Percentiles rank a stretch among this genome's conserved stretches.
Evolutionary conservation across 192 early-diverging fungal species (phyloP).

Genomic region (Pecoramyces ruminantium): DNA sequence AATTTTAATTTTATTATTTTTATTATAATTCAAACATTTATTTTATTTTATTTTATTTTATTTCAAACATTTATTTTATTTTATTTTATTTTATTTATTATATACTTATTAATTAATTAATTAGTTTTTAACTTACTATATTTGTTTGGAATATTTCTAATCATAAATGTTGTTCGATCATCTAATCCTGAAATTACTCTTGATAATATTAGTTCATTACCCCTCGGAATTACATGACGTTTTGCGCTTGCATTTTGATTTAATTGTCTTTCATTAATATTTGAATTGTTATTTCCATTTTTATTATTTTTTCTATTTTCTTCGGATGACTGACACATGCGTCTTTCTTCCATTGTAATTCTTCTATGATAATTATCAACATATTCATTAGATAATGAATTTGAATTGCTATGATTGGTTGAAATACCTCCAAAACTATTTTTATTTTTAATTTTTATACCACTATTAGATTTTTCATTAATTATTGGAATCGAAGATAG

Average conservation of each 20-base stretch:
- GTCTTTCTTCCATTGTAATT: background rate
- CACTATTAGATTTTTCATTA: background rate
- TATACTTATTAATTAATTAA: background rate
- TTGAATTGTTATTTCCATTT: background rate
- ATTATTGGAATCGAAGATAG: background rate
- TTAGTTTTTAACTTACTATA: conserved; percentile 25
- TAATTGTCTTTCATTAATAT: background rate
- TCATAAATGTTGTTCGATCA: conserved; percentile 66
- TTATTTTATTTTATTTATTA: too few relatives aligned
- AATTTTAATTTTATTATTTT: too few relatives aligned
- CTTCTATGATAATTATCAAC: background rate
- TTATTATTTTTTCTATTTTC: background rate
- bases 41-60: too few relatives aligned
- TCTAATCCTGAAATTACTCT: conserved; percentile 16
- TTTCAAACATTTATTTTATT: too few relatives aligned
- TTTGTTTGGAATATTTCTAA: conserved; percentile 77
- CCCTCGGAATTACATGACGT: background rate
- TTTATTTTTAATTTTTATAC: background rate
- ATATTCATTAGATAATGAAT: background rate
- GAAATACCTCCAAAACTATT: background rate
- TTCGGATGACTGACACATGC: background rate
- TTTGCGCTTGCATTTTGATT: background rate
- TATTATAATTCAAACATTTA: too few relatives aligned
- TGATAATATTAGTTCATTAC: background rate
- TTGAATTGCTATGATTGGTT: background rate